Conservation (phyloP, 2,329 filamentous ascomycete genomes). For the Alternaria triticimaculans region DNA sequence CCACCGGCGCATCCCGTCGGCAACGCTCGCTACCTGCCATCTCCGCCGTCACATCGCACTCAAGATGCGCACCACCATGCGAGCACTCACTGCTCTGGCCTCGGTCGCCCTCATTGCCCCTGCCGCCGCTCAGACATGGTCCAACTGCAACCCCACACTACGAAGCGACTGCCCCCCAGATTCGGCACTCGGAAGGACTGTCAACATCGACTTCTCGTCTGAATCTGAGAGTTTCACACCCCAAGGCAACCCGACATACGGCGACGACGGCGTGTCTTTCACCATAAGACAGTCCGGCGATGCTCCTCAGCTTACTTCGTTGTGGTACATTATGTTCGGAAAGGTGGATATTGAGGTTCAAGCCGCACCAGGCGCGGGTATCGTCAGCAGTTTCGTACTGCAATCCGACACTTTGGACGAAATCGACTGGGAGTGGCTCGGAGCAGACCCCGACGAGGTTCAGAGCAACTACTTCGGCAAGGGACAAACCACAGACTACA, state of each 20-base stretch:
- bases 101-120: conserved; percentile 50
- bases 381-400: conserved; percentile 90
- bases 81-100: conserved; percentile 48
- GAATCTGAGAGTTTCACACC: conserved; percentile 78
- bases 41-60: conserved; percentile 14
- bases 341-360: conserved; percentile 85
- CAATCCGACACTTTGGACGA: conserved; percentile 93
- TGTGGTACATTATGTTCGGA: conserved; percentile 99
- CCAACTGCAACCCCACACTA: conserved; percentile 62
- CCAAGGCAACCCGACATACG: conserved; percentile 75
- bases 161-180: conserved; percentile 72
- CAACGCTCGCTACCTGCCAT: conserved; percentile 7
- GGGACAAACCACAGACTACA: conserved; percentile 82
- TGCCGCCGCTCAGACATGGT: conserved; percentile 60
- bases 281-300: conserved; percentile 80
- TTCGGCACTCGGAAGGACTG: conserved; percentile 81
- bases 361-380: conserved; percentile 84
- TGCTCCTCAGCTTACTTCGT: conserved; percentile 81
- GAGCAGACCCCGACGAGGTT: conserved; percentile 75
- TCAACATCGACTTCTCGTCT: conserved; percentile 81
- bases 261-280: conserved; percentile 78
- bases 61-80: conserved; percentile 44
- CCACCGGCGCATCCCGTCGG: conserved; percentile 1
- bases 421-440: conserved; percentile 97
- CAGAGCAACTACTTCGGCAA: conserved; percentile 90